Conservation (phyloP, 345 rosid species). For the Geranium rotundifolium region DNA sequence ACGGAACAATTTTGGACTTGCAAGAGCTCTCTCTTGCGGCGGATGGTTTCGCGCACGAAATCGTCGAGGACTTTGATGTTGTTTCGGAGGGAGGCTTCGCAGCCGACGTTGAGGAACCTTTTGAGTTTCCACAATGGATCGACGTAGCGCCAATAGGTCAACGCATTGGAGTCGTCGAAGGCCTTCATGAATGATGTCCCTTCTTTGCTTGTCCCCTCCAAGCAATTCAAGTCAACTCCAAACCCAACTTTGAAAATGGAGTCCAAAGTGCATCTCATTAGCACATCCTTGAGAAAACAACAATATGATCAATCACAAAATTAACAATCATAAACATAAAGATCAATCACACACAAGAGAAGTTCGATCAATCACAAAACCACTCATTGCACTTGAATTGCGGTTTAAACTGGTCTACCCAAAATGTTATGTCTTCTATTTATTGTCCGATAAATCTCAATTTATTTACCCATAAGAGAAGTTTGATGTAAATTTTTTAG, state of each 20-base stretch:
- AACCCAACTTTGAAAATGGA: conserved; percentile 78
- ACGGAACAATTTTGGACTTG: conserved; percentile 17
- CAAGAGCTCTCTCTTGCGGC: conserved; percentile 31
- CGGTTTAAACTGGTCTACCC: too few relatives aligned
- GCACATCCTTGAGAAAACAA: conserved; percentile 27
- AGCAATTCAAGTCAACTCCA: conserved; percentile 54
- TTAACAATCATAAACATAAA: background rate
- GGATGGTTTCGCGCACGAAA: conserved; percentile 41
- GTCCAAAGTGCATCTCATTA: conserved; percentile 60
- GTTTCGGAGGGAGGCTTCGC: conserved; percentile 39
- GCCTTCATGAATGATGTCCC: conserved; percentile 47
- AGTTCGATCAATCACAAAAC: too few relatives aligned
- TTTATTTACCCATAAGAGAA: too few relatives aligned
- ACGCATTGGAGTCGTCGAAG: conserved; percentile 53
- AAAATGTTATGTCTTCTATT: too few relatives aligned
- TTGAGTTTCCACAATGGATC: conserved; percentile 70
- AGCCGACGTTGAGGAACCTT: conserved; percentile 40
- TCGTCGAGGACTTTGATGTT: conserved; percentile 31
- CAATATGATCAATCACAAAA: background rate
- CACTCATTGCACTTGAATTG: too few relatives aligned
- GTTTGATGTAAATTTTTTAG: too few relatives aligned
- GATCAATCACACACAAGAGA: too few relatives aligned
- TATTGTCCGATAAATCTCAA: too few relatives aligned
- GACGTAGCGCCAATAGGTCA: conserved; percentile 33
- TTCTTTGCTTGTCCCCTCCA: conserved; percentile 40